Evolutionary conservation across 805 yeast genomes (phyloP), one percentile per base, ranked within the genome.

Genomic region (Candida xiaguanensis): DNA sequence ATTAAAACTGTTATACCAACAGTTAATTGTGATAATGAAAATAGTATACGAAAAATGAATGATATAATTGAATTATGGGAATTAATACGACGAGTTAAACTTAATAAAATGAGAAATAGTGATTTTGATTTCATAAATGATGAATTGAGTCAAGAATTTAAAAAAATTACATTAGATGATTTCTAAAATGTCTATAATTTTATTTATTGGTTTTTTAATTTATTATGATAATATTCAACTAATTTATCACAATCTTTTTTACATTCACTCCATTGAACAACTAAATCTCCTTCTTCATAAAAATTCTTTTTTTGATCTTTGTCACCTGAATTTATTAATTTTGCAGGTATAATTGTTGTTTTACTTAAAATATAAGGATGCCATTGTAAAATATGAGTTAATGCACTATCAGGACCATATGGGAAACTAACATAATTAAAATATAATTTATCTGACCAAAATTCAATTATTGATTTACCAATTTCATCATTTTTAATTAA

Each of bases 381-480:
- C 99, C 98, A 93, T 61, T 88, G 97, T 49, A 89, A 68, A 32
- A 89, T 69, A 57, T 93, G 98, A n/a, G 86, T 75, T 31, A 91
- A 55, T 0, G 93, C 90, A n/a, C 75, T 71, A 42, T 77, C 78
- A 4, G 80, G 83, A 39, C 75, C 74, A 36, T 59, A 58, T 11
- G 75, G 74, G 61, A 85, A 85, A 41, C 73, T 73, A n/a, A 62
- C 61, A 62, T 84, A 88, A 36, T 74, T 71, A 55, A 85, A 74
- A 55, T 78, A 81, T 34, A 88, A 69, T 17, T 80, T 78, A 56
- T 87, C 93, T 24, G 74, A 59, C 89, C 96, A 83, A 48, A 77
- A 74, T 57, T 89, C 96, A n/a, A 90, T 51, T 36, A 88, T 68
- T 1, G 84, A 76, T 52, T 74, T 76, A 3, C 90, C 81, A 38